Base-by-base conservation (phyloP, 116 monocot species). In the Phalaenopsis hybrid region DNA sequence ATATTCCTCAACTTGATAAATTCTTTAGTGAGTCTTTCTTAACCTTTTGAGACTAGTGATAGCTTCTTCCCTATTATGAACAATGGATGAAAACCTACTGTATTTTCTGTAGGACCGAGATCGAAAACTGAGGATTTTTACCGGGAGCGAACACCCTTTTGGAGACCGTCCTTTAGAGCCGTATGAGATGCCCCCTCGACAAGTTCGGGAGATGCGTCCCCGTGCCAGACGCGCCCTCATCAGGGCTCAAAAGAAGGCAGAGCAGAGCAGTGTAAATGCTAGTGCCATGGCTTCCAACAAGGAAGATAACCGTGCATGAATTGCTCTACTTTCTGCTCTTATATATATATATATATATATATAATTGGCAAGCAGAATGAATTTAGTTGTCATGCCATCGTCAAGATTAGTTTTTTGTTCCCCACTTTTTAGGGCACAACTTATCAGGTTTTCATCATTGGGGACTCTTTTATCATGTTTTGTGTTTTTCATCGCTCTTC, bases 101-200 rank as follows among this genome's bases (percentile, higher is more conserved):
- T 81, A 0, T 51, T 68, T 52, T 12, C 48, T 86, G 6, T 89
- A 95, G 98, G 98, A 98, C 37, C 86, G 95, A 58, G 98, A 98
- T 81, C 84, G 93, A 10, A 98, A 98, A 74, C 86, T 98, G 49
- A 87, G 95, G 82, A 98, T 98, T 83, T 98, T 98, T 79, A 11
- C 86, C 0, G 95, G 90, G 10, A 81, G 79, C 16, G 95, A 95
- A 68, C 98, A 98, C 78, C 98, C 98, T 0, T 98, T 98, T 58
- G 78, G 82, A 6, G 93, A 94, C 76, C 89, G 90, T 21, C 84
- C 92, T 12, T 80, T 98, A 23, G 95, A 95, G 49, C 82, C 85
- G 9, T 98, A 89, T 76, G 83, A 86, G 79, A 98, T 98, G 95
- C 98, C 98, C 23, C 95, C 92, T 37, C 86, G 98, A 21, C 69